These are phyloP conservation scores for Amoebophrya sp. DNA, from an alignment of 169 alveolate genomes.

Conservation along the genomic window DNA sequence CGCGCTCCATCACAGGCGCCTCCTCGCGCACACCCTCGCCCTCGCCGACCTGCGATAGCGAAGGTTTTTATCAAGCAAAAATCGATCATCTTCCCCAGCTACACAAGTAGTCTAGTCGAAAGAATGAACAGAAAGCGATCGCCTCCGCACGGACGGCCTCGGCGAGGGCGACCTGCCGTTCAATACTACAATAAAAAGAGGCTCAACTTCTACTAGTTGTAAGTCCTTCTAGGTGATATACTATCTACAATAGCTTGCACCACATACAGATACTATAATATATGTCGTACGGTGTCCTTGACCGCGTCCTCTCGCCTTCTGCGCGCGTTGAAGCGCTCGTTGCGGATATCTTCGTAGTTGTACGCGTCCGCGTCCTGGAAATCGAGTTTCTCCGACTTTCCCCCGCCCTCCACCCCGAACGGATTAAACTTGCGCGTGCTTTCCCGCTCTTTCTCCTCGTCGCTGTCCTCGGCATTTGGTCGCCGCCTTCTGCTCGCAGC, in stretches of 20 bases:
- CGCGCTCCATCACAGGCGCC: not conserved
- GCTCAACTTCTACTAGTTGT: too few species aligned
- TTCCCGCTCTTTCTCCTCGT: not conserved
- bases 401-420: not conserved
- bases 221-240: too few species aligned
- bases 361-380: not conserved
- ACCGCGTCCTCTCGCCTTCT: not conserved
- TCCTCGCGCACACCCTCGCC: not conserved
- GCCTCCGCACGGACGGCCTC: too few species aligned
- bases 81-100: too few species aligned
- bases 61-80: too few species aligned
- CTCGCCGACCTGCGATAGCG: not conserved
- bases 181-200: too few species aligned
- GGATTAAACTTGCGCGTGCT: not conserved
- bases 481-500: not conserved
- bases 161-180: too few species aligned
- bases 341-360: not conserved
- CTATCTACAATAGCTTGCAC: too few species aligned
- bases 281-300: not conserved
- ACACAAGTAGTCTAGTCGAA: too few species aligned
- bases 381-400: not conserved
- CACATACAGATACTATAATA: too few species aligned
- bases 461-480: not conserved
- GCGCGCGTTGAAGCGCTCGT: not conserved
- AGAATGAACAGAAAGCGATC: too few species aligned